A percentile compares a stretch with the other conserved stretches of the same genome.
Conservation (phyloP, 2,329 filamentous ascomycete species). For the Ophiostoma fasciatum region DNA sequence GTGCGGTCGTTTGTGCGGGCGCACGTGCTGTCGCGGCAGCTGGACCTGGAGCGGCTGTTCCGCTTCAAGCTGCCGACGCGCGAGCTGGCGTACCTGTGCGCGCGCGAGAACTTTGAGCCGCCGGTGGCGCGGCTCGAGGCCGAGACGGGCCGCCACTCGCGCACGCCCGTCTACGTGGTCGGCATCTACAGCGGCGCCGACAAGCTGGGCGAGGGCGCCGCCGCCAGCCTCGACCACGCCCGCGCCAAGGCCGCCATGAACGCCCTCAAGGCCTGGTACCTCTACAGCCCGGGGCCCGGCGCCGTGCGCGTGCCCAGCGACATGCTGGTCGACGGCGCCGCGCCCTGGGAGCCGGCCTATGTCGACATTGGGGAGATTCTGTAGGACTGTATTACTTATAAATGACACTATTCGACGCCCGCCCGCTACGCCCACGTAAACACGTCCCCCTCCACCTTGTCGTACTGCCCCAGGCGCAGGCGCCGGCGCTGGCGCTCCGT, state of each 20-base stretch:
- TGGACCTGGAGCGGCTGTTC: constrained; percentile 68
- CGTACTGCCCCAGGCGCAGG: constrained; percentile 34
- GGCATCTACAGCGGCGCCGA: constrained; percentile 86
- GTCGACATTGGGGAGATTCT: constrained; percentile 60
- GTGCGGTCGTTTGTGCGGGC: constrained; percentile 69
- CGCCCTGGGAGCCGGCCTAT: constrained; percentile 50
- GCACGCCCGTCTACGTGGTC: constrained; percentile 82
- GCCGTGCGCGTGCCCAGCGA: constrained; percentile 54
- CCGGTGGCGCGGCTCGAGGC: constrained; percentile 78
- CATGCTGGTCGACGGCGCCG: constrained; percentile 45
- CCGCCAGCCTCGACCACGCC: constrained; percentile 61
- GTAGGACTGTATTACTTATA: constrained; percentile 16
- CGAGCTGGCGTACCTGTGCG: constrained; percentile 72
- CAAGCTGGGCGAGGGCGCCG: constrained; percentile 83
- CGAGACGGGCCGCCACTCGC: constrained; percentile 75
- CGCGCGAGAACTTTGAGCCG: constrained; percentile 73
- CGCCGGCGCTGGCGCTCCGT: constrained; percentile 29
- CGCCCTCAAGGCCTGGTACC: constrained; percentile 85
- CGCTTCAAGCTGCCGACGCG: constrained; percentile 69
- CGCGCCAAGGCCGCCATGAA: constrained; percentile 68
- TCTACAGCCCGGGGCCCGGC: constrained; percentile 70
- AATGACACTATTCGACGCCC: too few relatives aligned
- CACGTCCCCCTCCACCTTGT: constrained; percentile 48
- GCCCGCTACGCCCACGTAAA: too few relatives aligned
- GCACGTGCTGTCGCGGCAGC: constrained; percentile 67